phyloP scores from a whole-genome alignment of 116 monocot genomes.

The Cymodocea nodosa region DNA sequence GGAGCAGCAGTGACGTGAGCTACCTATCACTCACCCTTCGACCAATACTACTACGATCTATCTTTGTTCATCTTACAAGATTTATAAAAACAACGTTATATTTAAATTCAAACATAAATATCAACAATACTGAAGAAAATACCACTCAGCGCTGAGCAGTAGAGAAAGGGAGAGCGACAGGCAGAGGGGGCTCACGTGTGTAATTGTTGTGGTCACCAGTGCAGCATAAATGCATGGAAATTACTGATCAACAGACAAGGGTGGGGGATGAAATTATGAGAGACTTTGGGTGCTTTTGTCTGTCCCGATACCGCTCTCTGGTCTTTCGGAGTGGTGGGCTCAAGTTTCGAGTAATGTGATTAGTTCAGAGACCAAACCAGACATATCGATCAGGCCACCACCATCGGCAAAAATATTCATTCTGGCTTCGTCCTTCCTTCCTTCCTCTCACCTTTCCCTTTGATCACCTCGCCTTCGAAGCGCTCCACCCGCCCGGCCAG shows the following conservation, averaged over 20 bases:
- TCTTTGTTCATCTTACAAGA: too few relatives aligned
- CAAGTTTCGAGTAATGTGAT: conserved; percentile 24
- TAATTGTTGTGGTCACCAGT: background rate
- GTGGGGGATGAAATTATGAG: conserved; percentile 18
- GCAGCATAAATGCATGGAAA: conserved; percentile 24
- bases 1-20: background rate
- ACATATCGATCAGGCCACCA: background rate
- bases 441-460: background rate
- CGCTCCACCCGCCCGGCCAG: too few relatives aligned
- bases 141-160: background rate
- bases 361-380: conserved; percentile 9
- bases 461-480: too few relatives aligned
- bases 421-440: conserved; percentile 1
- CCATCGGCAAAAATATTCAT: background rate
- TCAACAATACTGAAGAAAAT: too few relatives aligned
- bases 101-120: background rate
- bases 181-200: conserved; percentile 2
- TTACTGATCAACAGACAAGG: conserved; percentile 7
- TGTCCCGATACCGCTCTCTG: conserved; percentile 6
- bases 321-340: conserved; percentile 11
- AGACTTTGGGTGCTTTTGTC: conserved; percentile 17
- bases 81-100: too few relatives aligned
- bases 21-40: too few relatives aligned
- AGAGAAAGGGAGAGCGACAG: background rate
- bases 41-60: too few relatives aligned